Conservation (phyloP, 257 asterid species). For the Ajuga chamaepitys region DNA sequence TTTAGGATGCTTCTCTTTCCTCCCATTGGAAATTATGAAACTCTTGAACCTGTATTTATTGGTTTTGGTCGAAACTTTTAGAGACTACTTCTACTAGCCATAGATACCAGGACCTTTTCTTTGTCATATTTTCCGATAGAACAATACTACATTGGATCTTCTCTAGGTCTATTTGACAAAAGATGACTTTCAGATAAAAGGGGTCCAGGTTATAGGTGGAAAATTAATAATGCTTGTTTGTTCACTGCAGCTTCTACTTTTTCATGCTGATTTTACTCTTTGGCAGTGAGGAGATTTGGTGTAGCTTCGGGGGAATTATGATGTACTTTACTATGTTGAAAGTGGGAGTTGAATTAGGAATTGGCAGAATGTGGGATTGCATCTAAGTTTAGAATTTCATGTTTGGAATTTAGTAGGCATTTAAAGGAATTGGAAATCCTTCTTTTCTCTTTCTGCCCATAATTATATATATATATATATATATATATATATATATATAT, state of each 20-base stretch:
- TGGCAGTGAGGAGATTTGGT: neutral
- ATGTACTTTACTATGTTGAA: neutral
- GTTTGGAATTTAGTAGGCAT: neutral
- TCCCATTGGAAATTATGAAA: neutral
- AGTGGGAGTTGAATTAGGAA: neutral
- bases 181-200: neutral
- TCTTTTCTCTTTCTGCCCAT: too few relatives aligned
- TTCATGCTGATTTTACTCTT: neutral
- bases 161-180: neutral
- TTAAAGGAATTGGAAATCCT: neutral
- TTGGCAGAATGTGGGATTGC: neutral
- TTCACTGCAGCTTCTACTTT: neutral
- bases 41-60: neutral
- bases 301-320: neutral
- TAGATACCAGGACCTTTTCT: neutral
- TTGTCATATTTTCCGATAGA: neutral
- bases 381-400: neutral
- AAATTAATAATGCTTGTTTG: constrained; percentile 1
- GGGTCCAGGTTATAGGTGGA: neutral
- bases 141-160: neutral
- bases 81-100: neutral
- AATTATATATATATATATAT: too few relatives aligned
- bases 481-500: too few relatives aligned
- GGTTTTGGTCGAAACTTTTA: neutral
- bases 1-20: neutral